phyloP scores from a whole-genome alignment of 148 eudicot species.

The Chenopodium berlandieri region DNA sequence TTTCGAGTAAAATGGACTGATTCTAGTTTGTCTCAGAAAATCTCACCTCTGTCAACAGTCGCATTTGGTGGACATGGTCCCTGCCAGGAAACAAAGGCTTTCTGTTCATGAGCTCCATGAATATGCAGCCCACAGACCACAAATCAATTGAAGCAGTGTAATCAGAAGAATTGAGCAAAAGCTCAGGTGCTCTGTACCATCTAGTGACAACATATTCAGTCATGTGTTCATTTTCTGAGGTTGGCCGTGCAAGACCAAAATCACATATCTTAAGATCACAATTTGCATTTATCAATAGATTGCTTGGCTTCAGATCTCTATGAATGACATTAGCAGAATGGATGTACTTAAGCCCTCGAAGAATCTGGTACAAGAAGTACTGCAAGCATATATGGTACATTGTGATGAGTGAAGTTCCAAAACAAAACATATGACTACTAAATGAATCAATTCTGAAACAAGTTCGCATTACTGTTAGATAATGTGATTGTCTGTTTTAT shows the following conservation, averaged over 20 bases:
- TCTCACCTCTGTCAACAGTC: slow-evolving; percentile 74
- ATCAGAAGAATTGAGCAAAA: slow-evolving; percentile 81
- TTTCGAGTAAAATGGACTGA: not conserved
- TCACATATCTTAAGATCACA: slow-evolving; percentile 90
- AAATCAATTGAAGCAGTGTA: slow-evolving; percentile 85
- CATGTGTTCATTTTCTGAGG: slow-evolving; percentile 75
- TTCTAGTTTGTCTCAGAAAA: not conserved
- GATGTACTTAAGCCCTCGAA: slow-evolving; percentile 80
- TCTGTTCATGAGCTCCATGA: slow-evolving; percentile 86
- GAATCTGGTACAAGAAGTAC: slow-evolving; percentile 90
- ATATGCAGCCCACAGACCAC: slow-evolving; percentile 96
- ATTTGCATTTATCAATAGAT: slow-evolving; percentile 69
- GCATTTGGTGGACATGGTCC: slow-evolving; percentile 88
- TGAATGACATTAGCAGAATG: slow-evolving; percentile 87
- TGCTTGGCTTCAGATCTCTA: slow-evolving; percentile 88
- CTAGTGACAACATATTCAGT: slow-evolving; percentile 90
- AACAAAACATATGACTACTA: not conserved
- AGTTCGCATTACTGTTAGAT: not conserved
- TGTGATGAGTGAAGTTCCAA: not conserved
- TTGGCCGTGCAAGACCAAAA: slow-evolving; percentile 86
- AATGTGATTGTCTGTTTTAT: no score
- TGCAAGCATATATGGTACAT: slow-evolving; percentile 38
- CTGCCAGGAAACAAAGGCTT: slow-evolving; percentile 79
- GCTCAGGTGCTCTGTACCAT: slow-evolving; percentile 94
- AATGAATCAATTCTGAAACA: not conserved